Evolutionary conservation across 345 rosid species (phyloP), one percentile per base, ranked within the genome.

Genomic region (rapeseed (Brassica napus)): DNA sequence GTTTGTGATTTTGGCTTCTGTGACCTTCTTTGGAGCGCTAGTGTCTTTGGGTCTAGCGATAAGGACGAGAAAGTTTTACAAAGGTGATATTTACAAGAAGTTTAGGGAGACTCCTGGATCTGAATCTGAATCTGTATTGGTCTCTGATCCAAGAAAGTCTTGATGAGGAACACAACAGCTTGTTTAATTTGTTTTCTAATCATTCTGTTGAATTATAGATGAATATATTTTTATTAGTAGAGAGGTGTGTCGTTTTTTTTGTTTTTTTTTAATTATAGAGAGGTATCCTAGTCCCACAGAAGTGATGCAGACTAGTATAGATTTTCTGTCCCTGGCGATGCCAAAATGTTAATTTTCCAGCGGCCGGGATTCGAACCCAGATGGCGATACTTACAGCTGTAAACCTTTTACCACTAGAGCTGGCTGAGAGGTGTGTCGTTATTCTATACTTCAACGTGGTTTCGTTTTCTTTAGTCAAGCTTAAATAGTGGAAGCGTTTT

Each of bases 61-160:
- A 2, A 86, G 97, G 82, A 94, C 98, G 0, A 77, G 91, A 62
- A 81, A 86, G 69, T 92, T 92, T 74, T 94, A 92, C 81, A 88
- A 80, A 69, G 83, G 97, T 24, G 98, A 94, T 73, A 89, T 92
- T 4, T 94, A 94, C 83, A 89, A 87, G 78, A 92, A 88, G 84
- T 94, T 87, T 47, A 89, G 94, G 79, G 90, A 86, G 14, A 60
- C 58, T 62, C 39, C 39, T 0, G 86, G 80, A 68, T 71, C 65
- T 0, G 86, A 81, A 68, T 69, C 65, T 1, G 82, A 73, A 0
- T 76, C 72, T 26, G 79, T 47, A 72, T 3, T 37, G 16, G 77
- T 34, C 16, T 28, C 69, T 58, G 49, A 47, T 15, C 18, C 65
- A 9, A 71, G 72, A 62, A 79, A 73, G 73, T 68, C 69, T 73